phyloP scores from a whole-genome alignment of 768 basidiomycete genomes.

The Auriscalpium orientale region DNA sequence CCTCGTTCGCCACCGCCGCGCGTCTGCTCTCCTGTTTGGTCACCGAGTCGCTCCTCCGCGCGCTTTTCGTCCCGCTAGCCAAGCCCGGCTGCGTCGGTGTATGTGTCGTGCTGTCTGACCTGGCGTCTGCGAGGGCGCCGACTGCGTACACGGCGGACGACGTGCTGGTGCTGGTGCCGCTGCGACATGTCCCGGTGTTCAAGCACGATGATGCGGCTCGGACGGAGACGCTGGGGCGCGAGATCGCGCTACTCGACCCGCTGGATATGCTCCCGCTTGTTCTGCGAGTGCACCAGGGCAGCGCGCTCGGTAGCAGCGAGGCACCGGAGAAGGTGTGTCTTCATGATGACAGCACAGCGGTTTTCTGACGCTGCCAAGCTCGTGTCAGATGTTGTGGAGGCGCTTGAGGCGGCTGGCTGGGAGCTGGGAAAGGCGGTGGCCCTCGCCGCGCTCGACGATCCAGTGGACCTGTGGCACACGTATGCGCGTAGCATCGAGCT shows the following conservation, averaged over 20 bases:
- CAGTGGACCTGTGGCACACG: slow-evolving; percentile 36
- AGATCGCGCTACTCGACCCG: slow-evolving; percentile 46
- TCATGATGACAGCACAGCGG: no score
- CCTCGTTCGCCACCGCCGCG: slow-evolving; percentile 39
- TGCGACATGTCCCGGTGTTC: slow-evolving; percentile 41
- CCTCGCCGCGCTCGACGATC: slow-evolving; percentile 16
- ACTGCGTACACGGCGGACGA: slow-evolving; percentile 25
- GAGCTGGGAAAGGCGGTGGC: background rate
- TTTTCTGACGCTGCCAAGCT: background rate
- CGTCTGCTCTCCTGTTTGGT: slow-evolving; percentile 52
- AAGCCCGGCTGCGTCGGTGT: slow-evolving; percentile 31
- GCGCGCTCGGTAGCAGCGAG: slow-evolving; percentile 3
- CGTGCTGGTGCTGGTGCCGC: slow-evolving; percentile 40
- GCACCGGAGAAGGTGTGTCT: no score
- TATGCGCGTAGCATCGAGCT: slow-evolving; percentile 32
- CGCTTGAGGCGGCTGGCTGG: slow-evolving; percentile 1
- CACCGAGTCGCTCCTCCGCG: slow-evolving; percentile 45
- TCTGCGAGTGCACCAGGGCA: slow-evolving; percentile 25
- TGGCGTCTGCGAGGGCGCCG: slow-evolving; percentile 8
- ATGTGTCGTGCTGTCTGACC: slow-evolving; percentile 31
- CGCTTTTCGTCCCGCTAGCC: slow-evolving; percentile 37
- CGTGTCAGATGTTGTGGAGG: background rate
- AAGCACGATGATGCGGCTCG: slow-evolving; percentile 25
- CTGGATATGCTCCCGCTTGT: slow-evolving; percentile 44
- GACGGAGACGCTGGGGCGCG: slow-evolving; percentile 23